phyloP scores from a whole-genome alignment of 106 monocot species.

The Acanthochlamys bracteata region DNA sequence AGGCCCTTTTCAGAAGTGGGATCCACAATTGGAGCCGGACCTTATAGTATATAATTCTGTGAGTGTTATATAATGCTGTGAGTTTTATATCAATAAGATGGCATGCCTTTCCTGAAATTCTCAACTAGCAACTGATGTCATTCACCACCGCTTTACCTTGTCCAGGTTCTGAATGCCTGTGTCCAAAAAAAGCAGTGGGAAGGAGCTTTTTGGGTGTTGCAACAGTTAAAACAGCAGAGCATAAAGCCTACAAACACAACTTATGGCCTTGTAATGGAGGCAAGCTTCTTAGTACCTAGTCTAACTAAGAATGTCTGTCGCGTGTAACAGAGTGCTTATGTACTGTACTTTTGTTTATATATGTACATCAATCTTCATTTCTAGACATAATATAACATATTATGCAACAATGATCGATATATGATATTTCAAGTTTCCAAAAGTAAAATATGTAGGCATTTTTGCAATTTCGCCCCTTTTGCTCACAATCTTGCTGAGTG shows the following conservation, averaged over 20 bases:
- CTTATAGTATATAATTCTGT: slow-evolving; percentile 92
- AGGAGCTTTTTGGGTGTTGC: slow-evolving; percentile 97
- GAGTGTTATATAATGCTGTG: slow-evolving; percentile 16
- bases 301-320: no score
- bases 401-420: no score
- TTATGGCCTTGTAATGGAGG: slow-evolving; percentile 96
- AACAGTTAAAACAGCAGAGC: slow-evolving; percentile 63
- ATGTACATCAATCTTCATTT: no score
- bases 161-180: slow-evolving; percentile 95
- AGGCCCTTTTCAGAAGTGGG: slow-evolving; percentile 74
- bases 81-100: background rate
- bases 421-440: no score
- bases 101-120: background rate
- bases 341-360: no score
- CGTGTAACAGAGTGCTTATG: no score
- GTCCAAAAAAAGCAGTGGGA: slow-evolving; percentile 91
- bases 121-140: no score
- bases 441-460: no score
- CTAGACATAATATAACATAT: no score
- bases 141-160: background rate
- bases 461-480: no score
- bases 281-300: slow-evolving; percentile 26
- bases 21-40: slow-evolving; percentile 83
- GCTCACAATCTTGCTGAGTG: no score
- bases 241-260: slow-evolving; percentile 82